Evolutionary conservation across 495 filamentous ascomycete genomes (phyloP).

Genomic region (Ramalina intermedia): DNA sequence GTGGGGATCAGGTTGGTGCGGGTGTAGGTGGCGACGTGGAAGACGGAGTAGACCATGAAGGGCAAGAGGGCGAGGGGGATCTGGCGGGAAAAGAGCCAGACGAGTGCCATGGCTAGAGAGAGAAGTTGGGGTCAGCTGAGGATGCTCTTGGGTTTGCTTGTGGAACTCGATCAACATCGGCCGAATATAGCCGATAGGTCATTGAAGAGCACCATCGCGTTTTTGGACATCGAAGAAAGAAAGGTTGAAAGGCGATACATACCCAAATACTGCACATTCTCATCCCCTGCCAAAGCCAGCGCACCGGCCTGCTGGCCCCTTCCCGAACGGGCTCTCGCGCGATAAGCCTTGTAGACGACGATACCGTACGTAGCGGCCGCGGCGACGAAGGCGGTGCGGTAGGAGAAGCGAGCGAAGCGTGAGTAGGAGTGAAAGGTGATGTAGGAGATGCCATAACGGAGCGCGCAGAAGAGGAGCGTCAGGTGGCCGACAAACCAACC

Average conservation of each 20-base stretch:
- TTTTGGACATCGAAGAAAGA: background rate
- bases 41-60: conserved; percentile 92
- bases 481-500: conserved; percentile 92
- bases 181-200: too few relatives aligned
- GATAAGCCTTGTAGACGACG: conserved; percentile 96
- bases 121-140: conserved; percentile 3
- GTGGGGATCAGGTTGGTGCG: conserved; percentile 40
- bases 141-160: background rate
- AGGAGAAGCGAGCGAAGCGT: conserved; percentile 59
- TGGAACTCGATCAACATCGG: too few relatives aligned
- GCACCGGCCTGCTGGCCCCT: conserved; percentile 40
- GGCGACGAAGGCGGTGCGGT: conserved; percentile 76
- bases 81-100: conserved; percentile 89
- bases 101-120: conserved; percentile 68
- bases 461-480: conserved; percentile 63
- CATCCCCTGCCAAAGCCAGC: conserved; percentile 59
- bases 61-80: conserved; percentile 81
- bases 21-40: conserved; percentile 79
- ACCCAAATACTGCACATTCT: conserved; percentile 97
- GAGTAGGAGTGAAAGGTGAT: conserved; percentile 70
- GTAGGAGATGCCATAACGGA: conserved; percentile 70
- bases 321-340: conserved; percentile 58
- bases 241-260: conserved; percentile 24
- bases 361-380: conserved; percentile 92
- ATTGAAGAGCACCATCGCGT: too few relatives aligned